A percentile compares a stretch with the other conserved stretches of the same genome.
Evolutionary conservation across 345 rosid genomes (phyloP).

Genomic region (Hibiscus trionum): DNA sequence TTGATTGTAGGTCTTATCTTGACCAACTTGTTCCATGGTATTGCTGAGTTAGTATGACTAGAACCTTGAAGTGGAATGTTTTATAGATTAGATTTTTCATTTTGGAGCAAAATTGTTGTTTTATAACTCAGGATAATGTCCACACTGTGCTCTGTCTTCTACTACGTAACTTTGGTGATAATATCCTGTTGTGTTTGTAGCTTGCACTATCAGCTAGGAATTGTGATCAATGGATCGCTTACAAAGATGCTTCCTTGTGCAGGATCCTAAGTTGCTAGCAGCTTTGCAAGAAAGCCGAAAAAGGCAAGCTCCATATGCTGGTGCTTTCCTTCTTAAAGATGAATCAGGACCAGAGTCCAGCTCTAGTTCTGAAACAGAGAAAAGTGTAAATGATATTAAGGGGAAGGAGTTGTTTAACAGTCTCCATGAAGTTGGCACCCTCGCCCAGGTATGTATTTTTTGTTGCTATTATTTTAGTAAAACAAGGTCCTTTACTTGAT

Average conservation of each 20-base stretch:
- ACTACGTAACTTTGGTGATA: too few species aligned
- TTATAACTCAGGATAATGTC: too few species aligned
- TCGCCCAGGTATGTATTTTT: constrained; percentile 64
- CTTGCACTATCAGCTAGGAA: neutral
- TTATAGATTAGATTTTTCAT: too few species aligned
- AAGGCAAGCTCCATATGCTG: constrained; percentile 96
- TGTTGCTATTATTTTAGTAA: constrained; percentile 8
- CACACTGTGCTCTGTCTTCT: too few species aligned
- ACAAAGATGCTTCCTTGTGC: constrained; percentile 9
- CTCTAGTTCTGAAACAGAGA: constrained; percentile 55
- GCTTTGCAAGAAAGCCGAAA: constrained; percentile 88
- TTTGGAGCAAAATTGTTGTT: too few species aligned
- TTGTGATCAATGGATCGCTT: neutral
- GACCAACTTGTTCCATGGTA: too few species aligned
- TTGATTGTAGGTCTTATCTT: too few species aligned
- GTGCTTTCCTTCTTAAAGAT: constrained; percentile 94
- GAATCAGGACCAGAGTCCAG: constrained; percentile 58
- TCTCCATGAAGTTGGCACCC: constrained; percentile 94
- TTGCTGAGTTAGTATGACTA: too few species aligned
- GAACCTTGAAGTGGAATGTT: too few species aligned
- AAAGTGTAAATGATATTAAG: constrained; percentile 53
- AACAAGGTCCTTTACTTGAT: neutral
- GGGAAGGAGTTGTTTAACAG: constrained; percentile 75
- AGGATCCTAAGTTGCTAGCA: constrained; percentile 90
- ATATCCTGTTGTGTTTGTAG: neutral